These are phyloP conservation scores for Taxillus chinensis DNA, from an alignment of 164 flowering plant species.

Conservation along the genomic window DNA sequence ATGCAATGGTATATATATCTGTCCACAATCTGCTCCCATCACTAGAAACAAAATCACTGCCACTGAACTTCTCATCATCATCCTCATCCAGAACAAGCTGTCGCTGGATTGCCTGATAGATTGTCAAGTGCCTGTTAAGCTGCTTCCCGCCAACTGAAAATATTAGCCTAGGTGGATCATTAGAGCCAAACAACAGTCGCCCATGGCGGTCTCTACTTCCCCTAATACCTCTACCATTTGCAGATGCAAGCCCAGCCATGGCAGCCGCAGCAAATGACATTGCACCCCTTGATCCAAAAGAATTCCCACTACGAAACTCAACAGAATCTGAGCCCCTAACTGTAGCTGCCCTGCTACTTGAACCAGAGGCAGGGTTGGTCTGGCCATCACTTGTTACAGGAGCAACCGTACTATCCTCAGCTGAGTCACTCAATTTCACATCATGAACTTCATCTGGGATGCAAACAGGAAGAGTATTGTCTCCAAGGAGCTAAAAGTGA, in stretches of 20 bases:
- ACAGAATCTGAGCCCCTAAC: slow-evolving; percentile 46
- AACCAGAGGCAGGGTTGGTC: slow-evolving; percentile 54
- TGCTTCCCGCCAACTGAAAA: slow-evolving; percentile 87
- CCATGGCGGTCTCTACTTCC: slow-evolving; percentile 83
- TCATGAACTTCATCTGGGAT: slow-evolving; percentile 83
- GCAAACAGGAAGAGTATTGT: slow-evolving; percentile 73
- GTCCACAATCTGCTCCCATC: slow-evolving; percentile 86
- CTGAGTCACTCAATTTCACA: slow-evolving; percentile 79
- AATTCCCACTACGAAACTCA: slow-evolving; percentile 49
- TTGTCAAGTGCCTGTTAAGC: slow-evolving; percentile 75
- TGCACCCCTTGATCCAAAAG: slow-evolving; percentile 76
- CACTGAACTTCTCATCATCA: slow-evolving; percentile 62
- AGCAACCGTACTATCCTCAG: slow-evolving; percentile 46
- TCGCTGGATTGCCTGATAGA: slow-evolving; percentile 88
- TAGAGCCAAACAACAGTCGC: slow-evolving; percentile 46
- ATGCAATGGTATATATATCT: slow-evolving; percentile 81
- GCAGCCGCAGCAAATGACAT: slow-evolving; percentile 98
- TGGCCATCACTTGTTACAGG: slow-evolving; percentile 50
- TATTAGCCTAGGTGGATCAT: slow-evolving; percentile 64
- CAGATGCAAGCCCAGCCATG: slow-evolving; percentile 87
- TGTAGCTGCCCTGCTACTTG: slow-evolving; percentile 49
- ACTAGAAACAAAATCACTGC: slow-evolving; percentile 58
- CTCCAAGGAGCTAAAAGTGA: slow-evolving; percentile 53
- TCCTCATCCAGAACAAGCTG: slow-evolving; percentile 87
- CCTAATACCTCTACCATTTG: slow-evolving; percentile 62